Conservation (phyloP, 108 stramenopile genomes). For the Aurantiochytrium sp. region DNA sequence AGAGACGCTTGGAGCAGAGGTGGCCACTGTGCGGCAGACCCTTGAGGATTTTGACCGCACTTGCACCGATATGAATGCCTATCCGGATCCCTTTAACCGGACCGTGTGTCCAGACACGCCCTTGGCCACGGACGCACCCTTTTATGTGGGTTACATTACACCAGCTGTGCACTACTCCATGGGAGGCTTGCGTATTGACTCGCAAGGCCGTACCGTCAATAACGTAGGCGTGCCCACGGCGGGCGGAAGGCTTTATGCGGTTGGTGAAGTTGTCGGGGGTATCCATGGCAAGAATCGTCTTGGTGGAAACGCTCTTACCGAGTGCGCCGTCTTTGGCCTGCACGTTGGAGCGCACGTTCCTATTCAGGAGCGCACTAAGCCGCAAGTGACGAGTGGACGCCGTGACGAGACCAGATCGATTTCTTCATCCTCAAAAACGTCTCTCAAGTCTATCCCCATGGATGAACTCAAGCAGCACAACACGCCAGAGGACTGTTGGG, state of each 20-base stretch:
- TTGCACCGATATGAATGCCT: slow-evolving; percentile 17
- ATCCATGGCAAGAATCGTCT: slow-evolving; percentile 49
- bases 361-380: neutral
- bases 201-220: neutral
- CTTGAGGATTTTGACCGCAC: slow-evolving; percentile 54
- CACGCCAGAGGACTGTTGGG: slow-evolving; percentile 72
- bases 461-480: slow-evolving; percentile 66
- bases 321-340: slow-evolving; percentile 48
- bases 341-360: neutral
- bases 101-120: neutral
- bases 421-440: neutral
- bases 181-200: slow-evolving; percentile 14
- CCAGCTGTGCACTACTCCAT: slow-evolving; percentile 26
- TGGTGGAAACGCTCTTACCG: slow-evolving; percentile 46
- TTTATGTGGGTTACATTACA: slow-evolving; percentile 11
- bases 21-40: slow-evolving; percentile 40
- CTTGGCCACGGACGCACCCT: neutral
- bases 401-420: neutral
- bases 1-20: slow-evolving; percentile 53
- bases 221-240: slow-evolving; percentile 20
- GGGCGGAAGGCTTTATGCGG: slow-evolving; percentile 35
- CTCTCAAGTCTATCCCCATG: slow-evolving; percentile 44
- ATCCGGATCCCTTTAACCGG: neutral
- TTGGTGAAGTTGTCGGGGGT: slow-evolving; percentile 47
- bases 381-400: neutral